Percentiles rank a stretch among this genome's conserved stretches.
Conservation (phyloP, 2,329 filamentous ascomycete genomes). For the Colletotrichum lupini region DNA sequence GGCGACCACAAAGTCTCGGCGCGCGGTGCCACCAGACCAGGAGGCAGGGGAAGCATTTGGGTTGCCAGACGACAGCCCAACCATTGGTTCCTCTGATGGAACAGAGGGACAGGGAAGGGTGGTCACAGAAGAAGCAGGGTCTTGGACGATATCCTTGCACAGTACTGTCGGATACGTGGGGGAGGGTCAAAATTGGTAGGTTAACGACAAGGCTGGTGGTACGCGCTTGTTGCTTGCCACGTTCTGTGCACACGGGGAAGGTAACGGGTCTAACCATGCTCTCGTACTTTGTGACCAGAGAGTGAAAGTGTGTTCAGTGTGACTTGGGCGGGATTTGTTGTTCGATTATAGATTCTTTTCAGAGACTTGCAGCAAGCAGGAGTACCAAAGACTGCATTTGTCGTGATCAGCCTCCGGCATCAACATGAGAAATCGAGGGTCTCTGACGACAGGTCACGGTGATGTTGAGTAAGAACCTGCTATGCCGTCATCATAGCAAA, state of each 20-base stretch:
- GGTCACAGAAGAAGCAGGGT: neutral
- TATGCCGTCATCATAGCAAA: neutral
- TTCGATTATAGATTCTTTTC: neutral
- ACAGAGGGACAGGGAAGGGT: neutral
- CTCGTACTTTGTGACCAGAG: neutral
- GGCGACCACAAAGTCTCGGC: conserved; percentile 10
- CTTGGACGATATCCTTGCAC: neutral
- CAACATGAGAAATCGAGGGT: neutral
- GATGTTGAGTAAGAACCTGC: neutral
- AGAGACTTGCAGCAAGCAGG: neutral
- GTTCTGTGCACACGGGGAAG: neutral
- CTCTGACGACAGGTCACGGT: neutral
- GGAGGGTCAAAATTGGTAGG: conserved; percentile 3
- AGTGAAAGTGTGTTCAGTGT: neutral
- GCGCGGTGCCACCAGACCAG: neutral
- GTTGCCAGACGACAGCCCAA: neutral
- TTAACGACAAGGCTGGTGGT: neutral
- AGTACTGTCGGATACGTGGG: conserved; percentile 15
- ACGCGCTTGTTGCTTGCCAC: neutral
- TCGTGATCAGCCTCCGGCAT: neutral
- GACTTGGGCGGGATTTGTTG: neutral
- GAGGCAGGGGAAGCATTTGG: neutral
- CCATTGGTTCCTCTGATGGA: neutral
- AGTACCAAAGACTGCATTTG: neutral
- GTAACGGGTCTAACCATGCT: neutral